Evolutionary conservation across 177 flowering plant species (phyloP).

Genomic region (Telopea speciosissima): DNA sequence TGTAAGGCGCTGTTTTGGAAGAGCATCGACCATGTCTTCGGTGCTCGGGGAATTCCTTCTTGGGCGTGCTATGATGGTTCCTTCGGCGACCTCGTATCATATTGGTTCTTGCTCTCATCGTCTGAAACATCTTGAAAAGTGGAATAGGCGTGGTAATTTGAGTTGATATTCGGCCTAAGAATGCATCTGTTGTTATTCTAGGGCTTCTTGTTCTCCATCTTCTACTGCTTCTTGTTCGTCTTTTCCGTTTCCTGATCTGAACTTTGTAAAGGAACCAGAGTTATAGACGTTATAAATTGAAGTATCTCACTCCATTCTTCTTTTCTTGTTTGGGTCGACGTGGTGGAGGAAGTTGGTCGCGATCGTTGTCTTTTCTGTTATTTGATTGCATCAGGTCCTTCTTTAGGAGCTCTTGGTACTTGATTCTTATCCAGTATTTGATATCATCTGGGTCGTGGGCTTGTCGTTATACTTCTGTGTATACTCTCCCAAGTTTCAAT

Average conservation of each 20-base stretch:
- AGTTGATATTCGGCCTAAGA: conserved; percentile 45
- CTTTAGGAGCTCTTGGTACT: no score
- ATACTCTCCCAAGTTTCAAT: no score
- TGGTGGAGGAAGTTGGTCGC: background rate
- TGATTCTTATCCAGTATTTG: background rate
- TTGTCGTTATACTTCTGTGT: no score
- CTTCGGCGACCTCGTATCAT: conserved; percentile 17
- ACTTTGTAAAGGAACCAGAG: background rate
- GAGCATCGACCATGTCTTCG: conserved; percentile 22
- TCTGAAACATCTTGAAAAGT: conserved; percentile 66
- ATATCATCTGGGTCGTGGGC: background rate
- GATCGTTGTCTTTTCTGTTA: background rate
- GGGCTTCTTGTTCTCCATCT: conserved; percentile 1
- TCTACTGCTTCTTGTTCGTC: background rate
- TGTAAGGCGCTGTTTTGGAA: conserved; percentile 1
- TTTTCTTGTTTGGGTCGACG: background rate
- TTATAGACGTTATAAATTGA: background rate
- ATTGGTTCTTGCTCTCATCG: conserved; percentile 44
- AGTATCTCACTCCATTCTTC: background rate
- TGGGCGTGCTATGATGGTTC: conserved; percentile 12
- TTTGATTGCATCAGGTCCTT: no score
- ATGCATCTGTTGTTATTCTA: conserved; percentile 3
- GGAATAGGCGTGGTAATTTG: conserved; percentile 87
- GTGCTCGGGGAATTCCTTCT: conserved; percentile 14
- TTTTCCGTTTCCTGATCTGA: conserved; percentile 5